Percentiles rank a stretch among this genome's conserved stretches.
Conservation (phyloP, 176 grass and related monocot genomes). For the Avena insularis region DNA sequence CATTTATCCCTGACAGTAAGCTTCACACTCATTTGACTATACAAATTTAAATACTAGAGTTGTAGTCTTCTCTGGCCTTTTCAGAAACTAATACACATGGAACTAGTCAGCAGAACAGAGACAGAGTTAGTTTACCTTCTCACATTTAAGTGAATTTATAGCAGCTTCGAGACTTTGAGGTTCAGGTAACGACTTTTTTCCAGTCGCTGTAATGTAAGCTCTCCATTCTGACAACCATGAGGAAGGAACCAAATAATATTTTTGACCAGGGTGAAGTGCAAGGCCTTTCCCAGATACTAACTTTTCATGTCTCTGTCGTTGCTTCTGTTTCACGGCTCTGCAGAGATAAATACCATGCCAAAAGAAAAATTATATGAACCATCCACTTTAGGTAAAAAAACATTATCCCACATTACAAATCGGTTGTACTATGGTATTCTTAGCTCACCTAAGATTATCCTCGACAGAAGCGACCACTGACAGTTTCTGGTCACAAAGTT, state of each 20-base stretch:
- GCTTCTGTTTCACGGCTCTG: slow-evolving; percentile 86
- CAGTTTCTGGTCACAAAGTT: slow-evolving; percentile 74
- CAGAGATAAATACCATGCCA: slow-evolving; percentile 35
- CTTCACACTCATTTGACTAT: no score
- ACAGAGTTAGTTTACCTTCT: slow-evolving; percentile 66
- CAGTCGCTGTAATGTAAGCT: slow-evolving; percentile 86
- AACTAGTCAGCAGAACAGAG: slow-evolving; percentile 33
- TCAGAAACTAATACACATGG: background rate
- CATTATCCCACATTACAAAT: slow-evolving; percentile 30
- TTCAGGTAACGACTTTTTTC: slow-evolving; percentile 81
- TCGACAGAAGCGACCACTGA: slow-evolving; percentile 87
- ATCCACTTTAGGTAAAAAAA: slow-evolving; percentile 24
- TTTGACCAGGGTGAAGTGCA: slow-evolving; percentile 66
- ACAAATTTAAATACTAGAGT: slow-evolving; percentile 33
- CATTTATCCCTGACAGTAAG: no score
- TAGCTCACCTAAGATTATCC: slow-evolving; percentile 82
- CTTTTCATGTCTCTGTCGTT: slow-evolving; percentile 86
- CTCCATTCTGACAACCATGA: slow-evolving; percentile 92
- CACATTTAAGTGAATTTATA: slow-evolving; percentile 81
- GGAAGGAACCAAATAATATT: slow-evolving; percentile 84
- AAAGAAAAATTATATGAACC: slow-evolving; percentile 43
- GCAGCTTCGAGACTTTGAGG: slow-evolving; percentile 71
- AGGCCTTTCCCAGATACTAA: slow-evolving; percentile 77
- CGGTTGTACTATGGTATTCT: slow-evolving; percentile 14
- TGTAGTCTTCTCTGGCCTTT: background rate